A percentile compares a stretch with the other conserved stretches of the same genome.
Conservation (phyloP, 805 yeast genomes). For the Saccharomycopsis fodiens region DNA sequence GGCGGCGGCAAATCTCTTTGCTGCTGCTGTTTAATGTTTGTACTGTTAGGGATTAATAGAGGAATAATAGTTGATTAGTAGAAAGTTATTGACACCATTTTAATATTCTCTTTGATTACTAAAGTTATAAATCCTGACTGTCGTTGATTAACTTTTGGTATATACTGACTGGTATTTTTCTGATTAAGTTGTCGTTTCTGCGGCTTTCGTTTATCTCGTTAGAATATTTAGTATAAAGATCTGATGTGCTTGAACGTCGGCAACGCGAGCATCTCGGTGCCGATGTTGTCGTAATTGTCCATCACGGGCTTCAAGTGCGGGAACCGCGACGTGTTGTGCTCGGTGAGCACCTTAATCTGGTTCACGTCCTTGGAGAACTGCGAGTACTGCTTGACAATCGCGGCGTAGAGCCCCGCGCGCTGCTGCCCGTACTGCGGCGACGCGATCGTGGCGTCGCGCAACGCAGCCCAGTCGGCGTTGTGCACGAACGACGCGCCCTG, state of each 20-base stretch:
- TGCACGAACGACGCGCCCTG: conserved; percentile 59
- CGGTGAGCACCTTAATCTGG: conserved; percentile 38
- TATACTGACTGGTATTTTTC: too few species aligned
- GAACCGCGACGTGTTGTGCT: conserved; percentile 38
- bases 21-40: too few species aligned
- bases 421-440: conserved; percentile 34
- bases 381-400: conserved; percentile 44
- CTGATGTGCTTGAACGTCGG: conserved; percentile 34
- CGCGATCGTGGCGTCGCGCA: conserved; percentile 66
- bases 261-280: conserved; percentile 33
- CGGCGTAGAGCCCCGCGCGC: conserved; percentile 47
- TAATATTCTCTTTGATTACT: neutral
- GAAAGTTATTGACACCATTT: neutral
- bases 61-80: neutral
- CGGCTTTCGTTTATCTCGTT: too few species aligned
- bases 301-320: conserved; percentile 32
- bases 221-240: conserved; percentile 15
- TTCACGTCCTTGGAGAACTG: conserved; percentile 40
- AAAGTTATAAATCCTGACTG: neutral
- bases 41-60: too few species aligned
- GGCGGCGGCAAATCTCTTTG: too few species aligned
- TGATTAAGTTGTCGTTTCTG: too few species aligned
- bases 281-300: conserved; percentile 31
- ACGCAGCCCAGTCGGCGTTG: conserved; percentile 78
- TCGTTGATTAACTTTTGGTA: neutral